Evolutionary conservation across 768 basidiomycete genomes (phyloP), one percentile per base, ranked within the genome.

Genomic region (Macrolepiota fuliginosa): DNA sequence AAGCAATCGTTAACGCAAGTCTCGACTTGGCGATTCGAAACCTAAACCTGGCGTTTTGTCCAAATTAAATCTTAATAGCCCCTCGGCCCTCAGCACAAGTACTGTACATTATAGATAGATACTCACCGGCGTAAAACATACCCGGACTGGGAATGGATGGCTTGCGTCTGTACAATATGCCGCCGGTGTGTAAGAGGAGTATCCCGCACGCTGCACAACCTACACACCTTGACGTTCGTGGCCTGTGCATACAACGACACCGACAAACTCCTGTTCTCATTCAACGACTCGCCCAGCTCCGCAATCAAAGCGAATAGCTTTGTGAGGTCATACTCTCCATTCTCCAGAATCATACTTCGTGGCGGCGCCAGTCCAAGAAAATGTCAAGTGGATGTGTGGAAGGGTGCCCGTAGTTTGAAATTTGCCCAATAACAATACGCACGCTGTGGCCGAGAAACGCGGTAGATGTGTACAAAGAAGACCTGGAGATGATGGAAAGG

Each of bases 71-170:
- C 94, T 32, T 87, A 60, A 24, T 22, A 25, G 24, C 47, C 19
- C 47, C 47, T 22, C 63, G 37, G 24, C 60, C 56, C 54, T 52
- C 25, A 58, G 42, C 52, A 50, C 54, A 66, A 47, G 29, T 50
- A 15, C 24, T 47, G 25, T 13, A 37, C 7, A 50, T 22, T 32
- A 27, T 42, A 22, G 59, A 13, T 17, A n/a, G 58, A 49, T 19
- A 76, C 84, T 32, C 64, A 89, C 90, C 89, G 83, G 63, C 96
- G 83, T 45, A 98, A 75, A 9, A 96, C 94, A 73, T 96, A 98
- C 1, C 96, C 96, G 1, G 92, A 91, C 65, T 95, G 91, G 19
- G 90, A 85, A 73, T 98, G 93, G 5, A 92, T 78, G 5, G 96
- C 92, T 74, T 96, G 94, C 13, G 82, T 85, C 93, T 95, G 72